Percentiles rank a stretch among this genome's conserved stretches.
Conservation (phyloP, 1,284 basidiomycete genomes). For the Leucoagaricus sp. region DNA sequence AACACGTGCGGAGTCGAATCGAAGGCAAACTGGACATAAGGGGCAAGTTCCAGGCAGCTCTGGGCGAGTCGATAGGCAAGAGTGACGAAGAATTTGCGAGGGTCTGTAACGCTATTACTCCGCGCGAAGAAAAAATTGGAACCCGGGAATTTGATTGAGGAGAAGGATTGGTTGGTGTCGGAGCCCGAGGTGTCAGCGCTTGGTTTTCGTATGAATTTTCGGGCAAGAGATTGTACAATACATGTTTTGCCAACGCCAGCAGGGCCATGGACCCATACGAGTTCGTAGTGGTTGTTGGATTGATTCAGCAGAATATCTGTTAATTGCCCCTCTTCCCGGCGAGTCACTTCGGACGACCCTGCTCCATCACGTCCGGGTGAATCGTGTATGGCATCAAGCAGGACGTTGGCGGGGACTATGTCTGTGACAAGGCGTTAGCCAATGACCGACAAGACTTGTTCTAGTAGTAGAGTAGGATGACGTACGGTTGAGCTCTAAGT, state of each 20-base stretch:
- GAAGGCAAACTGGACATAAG: not conserved
- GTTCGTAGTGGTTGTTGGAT: not conserved
- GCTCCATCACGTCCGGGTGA: not conserved
- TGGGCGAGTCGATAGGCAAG: slow-evolving; percentile 5
- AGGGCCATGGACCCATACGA: slow-evolving; percentile 3
- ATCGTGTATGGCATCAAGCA: not conserved
- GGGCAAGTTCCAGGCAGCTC: not conserved
- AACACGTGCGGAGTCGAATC: not conserved
- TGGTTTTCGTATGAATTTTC: not conserved
- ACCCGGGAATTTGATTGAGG: not conserved
- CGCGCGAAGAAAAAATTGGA: not conserved
- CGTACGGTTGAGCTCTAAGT: too few relatives aligned
- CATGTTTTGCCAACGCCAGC: slow-evolving; percentile 7
- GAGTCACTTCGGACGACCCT: not conserved
- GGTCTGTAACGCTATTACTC: not conserved
- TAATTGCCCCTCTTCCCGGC: not conserved
- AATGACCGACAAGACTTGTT: too few relatives aligned
- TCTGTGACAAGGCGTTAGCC: too few relatives aligned
- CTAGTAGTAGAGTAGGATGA: too few relatives aligned
- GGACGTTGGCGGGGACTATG: too few relatives aligned
- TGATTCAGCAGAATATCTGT: not conserved
- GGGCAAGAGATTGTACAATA: not conserved
- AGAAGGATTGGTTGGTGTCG: too few relatives aligned
- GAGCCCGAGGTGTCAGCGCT: not conserved
- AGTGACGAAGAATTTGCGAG: not conserved